Base-by-base conservation (phyloP, 176 grass and related monocot species). In the Oryza brachyantha region DNA sequence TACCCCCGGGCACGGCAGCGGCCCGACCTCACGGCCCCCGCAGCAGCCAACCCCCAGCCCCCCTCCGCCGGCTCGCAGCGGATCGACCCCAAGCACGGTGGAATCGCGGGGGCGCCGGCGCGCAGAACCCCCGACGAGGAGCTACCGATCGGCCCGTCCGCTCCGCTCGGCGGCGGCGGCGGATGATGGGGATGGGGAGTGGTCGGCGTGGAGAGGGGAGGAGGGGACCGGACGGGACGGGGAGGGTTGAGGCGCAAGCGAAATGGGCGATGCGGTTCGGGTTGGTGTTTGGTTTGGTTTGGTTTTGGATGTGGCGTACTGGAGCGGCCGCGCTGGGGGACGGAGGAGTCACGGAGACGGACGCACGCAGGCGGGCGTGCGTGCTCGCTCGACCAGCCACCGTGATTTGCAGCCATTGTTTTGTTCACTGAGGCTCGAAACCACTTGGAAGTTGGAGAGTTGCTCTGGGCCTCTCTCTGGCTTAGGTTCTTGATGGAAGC, bases 201-300 rank as follows among this genome's bases (percentile, higher is more conserved):
- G 78, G 83, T 73, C 68, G 80, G 64, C 36, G 84, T 59, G 59
- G 68, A 61, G 75, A 59, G 27, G 26, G 37, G 77, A 59, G 75
- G 76, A 41, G 76, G 31, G 36, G 37, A 37, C 14, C 58, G 29
- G 19, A 6, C 9, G 52, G 75, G 42, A 42, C 59, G 77, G 72
- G 29, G n/a, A 40, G 68, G 17, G 74, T 68, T 21, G 46, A 8
- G 31, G n/a, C 52, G 43, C 75, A 52, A 52, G 48, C 48, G 48
- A 21, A 52, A 8, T 19, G 48, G 7, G 48, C 19, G 48, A 2
- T 52, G 17, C 48, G 48, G n/a, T n/a, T n/a, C n/a, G n/a, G n/a
- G n/a, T n/a, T n/a, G 69, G 76, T 88, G 76, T n/a, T 54, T 81
- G 75, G 81, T 79, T 60, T 52, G 48, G 48, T 52, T 17, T 21